Evolutionary conservation across 768 basidiomycete species (phyloP), one percentile per base, ranked within the genome.

Genomic region (Suillus occidentalis): DNA sequence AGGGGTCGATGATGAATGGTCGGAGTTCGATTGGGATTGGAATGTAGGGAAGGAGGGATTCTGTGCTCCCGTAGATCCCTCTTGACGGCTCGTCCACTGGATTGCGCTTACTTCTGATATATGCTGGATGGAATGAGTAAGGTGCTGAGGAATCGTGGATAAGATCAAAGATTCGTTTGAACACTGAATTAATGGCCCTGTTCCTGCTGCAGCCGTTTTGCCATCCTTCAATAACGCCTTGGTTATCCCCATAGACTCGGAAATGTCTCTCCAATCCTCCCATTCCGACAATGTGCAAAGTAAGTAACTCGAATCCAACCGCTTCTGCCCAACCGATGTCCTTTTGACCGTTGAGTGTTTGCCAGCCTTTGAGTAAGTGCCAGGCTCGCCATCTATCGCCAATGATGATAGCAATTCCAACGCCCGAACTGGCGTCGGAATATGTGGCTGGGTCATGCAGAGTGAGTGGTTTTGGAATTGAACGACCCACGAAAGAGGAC

Each of bases 51-150:
- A 83, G 76, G 37, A 78, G 75, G 53, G 64, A 59, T 34, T 62
- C 31, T 1, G n/a, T 2, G 6, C 65, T 50, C 0, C 65, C 63
- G 60, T 75, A 79, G 14, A 68, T 67, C 0, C 81, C 78, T 39
- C 77, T 28, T 0, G 79, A 83, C 1, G 79, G 81, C 1, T 18
- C 59, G 60, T 82, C 79, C 2, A 79, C 78, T 40, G 79, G 81
- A 66, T 84, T 83, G 1, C 60, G 1, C 18, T 63, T 65, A 62
- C 80, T 81, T 0, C 66, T 64, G 25, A 82, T 65, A 49, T 82
- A 82, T 2, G 56, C 6, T 12, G 47, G 47, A 3, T 49, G 47
- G 22, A 49, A 49, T 6, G 22, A 49, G 22, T 49, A 25, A 5
- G 56, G 56, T 2, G 53, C 3, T 25, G 13, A 0, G 22, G 22